These are phyloP conservation scores for Paraphoma sp. DNA, from an alignment of 2,329 filamentous ascomycete species.

Conservation along the genomic window DNA sequence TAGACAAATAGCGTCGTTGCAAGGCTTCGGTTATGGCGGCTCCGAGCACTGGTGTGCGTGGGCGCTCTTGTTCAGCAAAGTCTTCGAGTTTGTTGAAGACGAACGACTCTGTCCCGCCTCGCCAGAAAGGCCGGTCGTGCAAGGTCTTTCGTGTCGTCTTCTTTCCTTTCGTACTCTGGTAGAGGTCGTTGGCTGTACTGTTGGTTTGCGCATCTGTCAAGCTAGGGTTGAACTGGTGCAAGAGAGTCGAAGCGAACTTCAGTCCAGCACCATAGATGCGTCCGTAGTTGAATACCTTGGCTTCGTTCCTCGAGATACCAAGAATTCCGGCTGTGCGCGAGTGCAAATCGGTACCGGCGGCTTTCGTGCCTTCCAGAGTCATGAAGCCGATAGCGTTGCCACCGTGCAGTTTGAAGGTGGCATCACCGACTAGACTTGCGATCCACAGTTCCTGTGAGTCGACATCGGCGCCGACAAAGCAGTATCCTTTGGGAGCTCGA, in stretches of 20 bases:
- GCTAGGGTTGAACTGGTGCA: conserved; percentile 90
- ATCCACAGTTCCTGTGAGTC: conserved; percentile 99
- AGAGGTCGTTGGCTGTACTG: conserved; percentile 78
- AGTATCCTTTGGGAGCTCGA: conserved; percentile 86
- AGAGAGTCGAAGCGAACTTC: conserved; percentile 87
- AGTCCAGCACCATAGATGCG: conserved; percentile 98
- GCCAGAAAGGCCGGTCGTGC: conserved; percentile 83
- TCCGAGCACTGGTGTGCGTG: conserved; percentile 88
- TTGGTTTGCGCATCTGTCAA: conserved; percentile 81
- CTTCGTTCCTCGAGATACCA: conserved; percentile 92
- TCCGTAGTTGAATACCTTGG: conserved; percentile 98
- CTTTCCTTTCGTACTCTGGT: conserved; percentile 86
- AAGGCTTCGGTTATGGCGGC: conserved; percentile 96
- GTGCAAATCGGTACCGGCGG: conserved; percentile 91
- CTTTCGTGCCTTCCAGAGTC: conserved; percentile 96
- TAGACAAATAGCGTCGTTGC: conserved; percentile 85
- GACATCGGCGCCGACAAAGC: conserved; percentile 95
- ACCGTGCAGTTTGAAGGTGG: conserved; percentile 92
- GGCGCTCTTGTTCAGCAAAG: conserved; percentile 92
- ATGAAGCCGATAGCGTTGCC: conserved; percentile 99
- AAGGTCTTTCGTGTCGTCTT: conserved; percentile 79
- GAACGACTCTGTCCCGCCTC: conserved; percentile 94
- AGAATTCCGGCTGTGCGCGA: conserved; percentile 91
- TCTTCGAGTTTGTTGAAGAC: conserved; percentile 99
- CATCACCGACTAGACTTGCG: conserved; percentile 90